A percentile compares a stretch with the other conserved stretches of the same genome.
phyloP scores from a whole-genome alignment of 129 eudicot species.

The Arctium minus region DNA sequence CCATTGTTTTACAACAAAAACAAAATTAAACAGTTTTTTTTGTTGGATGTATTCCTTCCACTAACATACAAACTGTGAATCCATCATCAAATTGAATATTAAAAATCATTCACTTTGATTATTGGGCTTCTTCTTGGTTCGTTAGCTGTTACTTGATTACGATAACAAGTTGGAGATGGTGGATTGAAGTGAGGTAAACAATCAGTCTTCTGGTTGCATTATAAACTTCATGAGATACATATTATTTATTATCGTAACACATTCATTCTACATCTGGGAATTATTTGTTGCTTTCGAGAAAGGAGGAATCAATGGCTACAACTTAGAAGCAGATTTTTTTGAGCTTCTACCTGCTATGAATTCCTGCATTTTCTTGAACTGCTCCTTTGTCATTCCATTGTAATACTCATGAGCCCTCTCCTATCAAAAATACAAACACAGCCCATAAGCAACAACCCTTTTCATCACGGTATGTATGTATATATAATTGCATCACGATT shows the following conservation, averaged over 20 bases:
- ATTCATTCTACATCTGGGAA: not conserved
- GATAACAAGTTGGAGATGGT: not conserved
- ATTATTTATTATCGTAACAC: not conserved
- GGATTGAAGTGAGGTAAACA: not conserved
- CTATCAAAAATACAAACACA: constrained; percentile 28
- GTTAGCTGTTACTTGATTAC: not conserved
- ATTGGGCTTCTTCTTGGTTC: not conserved
- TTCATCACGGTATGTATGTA: not conserved
- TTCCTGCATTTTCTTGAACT: constrained; percentile 95
- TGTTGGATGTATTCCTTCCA: not conserved
- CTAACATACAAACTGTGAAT: not conserved
- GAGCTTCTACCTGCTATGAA: constrained; percentile 80
- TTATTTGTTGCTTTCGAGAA: not conserved
- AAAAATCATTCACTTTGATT: too few species aligned
- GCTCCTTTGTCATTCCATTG: constrained; percentile 92
- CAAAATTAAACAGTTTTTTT: not conserved
- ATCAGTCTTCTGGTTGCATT: too few species aligned
- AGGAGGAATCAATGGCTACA: constrained; percentile 30
- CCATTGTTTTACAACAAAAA: not conserved
- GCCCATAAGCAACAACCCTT: not conserved
- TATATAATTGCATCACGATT: not conserved
- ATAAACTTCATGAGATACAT: not conserved
- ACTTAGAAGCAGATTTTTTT: constrained; percentile 56
- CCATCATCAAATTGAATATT: not conserved
- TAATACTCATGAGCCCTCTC: constrained; percentile 94